These are phyloP conservation scores for Penicillium sp. DNA, from an alignment of 2,329 filamentous ascomycete species.

Conservation along the genomic window DNA sequence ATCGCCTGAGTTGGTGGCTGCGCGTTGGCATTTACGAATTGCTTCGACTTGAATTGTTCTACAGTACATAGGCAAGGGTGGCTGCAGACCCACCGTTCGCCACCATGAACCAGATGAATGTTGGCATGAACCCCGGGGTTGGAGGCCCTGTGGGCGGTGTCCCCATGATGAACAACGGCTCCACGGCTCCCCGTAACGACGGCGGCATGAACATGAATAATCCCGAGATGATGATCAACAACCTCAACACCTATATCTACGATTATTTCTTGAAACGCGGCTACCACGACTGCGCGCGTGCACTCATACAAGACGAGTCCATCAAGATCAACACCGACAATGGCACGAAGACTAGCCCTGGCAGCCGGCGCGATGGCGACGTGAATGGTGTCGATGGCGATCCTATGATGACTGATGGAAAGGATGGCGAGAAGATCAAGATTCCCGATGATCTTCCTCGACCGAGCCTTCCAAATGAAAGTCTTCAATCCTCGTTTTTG, in stretches of 20 bases:
- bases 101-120: slow-evolving; percentile 63
- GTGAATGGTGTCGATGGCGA: slow-evolving; percentile 76
- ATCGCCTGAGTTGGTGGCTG: slow-evolving; percentile 42
- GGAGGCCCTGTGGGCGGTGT: slow-evolving; percentile 64
- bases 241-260: slow-evolving; percentile 71
- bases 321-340: slow-evolving; percentile 62
- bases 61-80: slow-evolving; percentile 42
- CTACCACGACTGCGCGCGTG: slow-evolving; percentile 82
- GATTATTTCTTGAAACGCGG: slow-evolving; percentile 81
- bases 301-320: slow-evolving; percentile 68
- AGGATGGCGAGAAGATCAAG: slow-evolving; percentile 76
- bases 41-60: slow-evolving; percentile 37
- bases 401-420: slow-evolving; percentile 80
- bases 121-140: slow-evolving; percentile 61
- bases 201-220: slow-evolving; percentile 49
- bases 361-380: slow-evolving; percentile 65
- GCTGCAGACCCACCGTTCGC: slow-evolving; percentile 41
- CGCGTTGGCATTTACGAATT: slow-evolving; percentile 33
- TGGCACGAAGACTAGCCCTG: slow-evolving; percentile 71
- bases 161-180: slow-evolving; percentile 61
- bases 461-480: slow-evolving; percentile 61
- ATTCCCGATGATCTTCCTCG: slow-evolving; percentile 79
- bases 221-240: slow-evolving; percentile 47
- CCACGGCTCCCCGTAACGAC: slow-evolving; percentile 52
- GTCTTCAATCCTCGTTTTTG: slow-evolving; percentile 79